Percentiles rank a stretch among this genome's conserved stretches.
These are phyloP conservation scores for Corniculantispora saksenae DNA, from an alignment of 2,329 filamentous ascomycete species.

Conservation along the genomic window DNA sequence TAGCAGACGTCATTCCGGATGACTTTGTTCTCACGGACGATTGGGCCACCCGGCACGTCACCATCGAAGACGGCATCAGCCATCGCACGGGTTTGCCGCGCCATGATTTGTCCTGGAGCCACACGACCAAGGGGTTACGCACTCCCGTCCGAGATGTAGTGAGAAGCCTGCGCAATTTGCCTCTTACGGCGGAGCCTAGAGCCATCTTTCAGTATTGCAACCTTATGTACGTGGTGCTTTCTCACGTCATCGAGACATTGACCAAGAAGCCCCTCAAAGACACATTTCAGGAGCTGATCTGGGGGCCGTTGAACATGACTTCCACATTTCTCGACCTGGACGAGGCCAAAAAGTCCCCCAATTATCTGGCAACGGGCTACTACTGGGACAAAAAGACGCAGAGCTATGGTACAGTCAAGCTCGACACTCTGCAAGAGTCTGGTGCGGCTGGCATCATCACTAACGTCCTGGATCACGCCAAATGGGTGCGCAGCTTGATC, in stretches of 20 bases:
- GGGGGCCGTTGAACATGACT: slow-evolving; percentile 44
- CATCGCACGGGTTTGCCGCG: slow-evolving; percentile 50
- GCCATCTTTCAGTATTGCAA: slow-evolving; percentile 46
- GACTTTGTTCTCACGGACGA: slow-evolving; percentile 47
- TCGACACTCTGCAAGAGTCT: neutral
- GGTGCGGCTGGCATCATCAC: slow-evolving; percentile 15
- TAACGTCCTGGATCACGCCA: slow-evolving; percentile 5
- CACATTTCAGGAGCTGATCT: slow-evolving; percentile 40
- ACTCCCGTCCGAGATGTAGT: slow-evolving; percentile 29
- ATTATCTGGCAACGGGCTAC: slow-evolving; percentile 2
- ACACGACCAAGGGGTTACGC: slow-evolving; percentile 26
- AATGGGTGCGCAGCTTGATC: slow-evolving; percentile 6
- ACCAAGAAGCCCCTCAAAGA: slow-evolving; percentile 34
- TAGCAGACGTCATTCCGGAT: slow-evolving; percentile 43
- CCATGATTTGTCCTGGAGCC: slow-evolving; percentile 35
- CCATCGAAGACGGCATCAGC: slow-evolving; percentile 49
- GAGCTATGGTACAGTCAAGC: neutral
- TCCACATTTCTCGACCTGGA: slow-evolving; percentile 31
- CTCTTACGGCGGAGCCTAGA: slow-evolving; percentile 36
- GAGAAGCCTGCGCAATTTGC: slow-evolving; percentile 42
- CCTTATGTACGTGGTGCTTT: slow-evolving; percentile 44
- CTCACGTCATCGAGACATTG: slow-evolving; percentile 41
- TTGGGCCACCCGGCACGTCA: slow-evolving; percentile 43
- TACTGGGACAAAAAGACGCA: neutral
- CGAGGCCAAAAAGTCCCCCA: slow-evolving; percentile 19